Conservation (phyloP, 805 yeast genomes). For the Cyberlindnera xylosilytica region DNA sequence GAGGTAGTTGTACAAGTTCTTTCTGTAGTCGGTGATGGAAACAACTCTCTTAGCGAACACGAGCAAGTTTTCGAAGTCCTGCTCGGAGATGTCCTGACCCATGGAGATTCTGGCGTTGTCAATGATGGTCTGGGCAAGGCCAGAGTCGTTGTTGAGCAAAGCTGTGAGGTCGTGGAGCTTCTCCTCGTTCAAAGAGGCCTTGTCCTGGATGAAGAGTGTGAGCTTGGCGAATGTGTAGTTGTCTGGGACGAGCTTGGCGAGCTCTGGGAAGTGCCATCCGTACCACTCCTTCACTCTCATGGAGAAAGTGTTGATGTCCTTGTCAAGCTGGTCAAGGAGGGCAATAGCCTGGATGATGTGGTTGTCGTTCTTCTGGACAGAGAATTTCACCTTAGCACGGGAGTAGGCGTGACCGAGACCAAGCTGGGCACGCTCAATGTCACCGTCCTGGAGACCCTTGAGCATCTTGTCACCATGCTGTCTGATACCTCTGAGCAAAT, state of each 20-base stretch:
- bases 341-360: conserved; percentile 99
- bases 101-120: conserved; percentile 95
- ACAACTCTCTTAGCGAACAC: conserved; percentile 94
- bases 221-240: conserved; percentile 94
- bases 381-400: conserved; percentile 97
- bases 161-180: conserved; percentile 89
- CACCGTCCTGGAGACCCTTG: conserved; percentile 91
- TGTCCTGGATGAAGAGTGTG: conserved; percentile 80
- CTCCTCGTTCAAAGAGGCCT: conserved; percentile 75
- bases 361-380: conserved; percentile 97
- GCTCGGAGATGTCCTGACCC: conserved; percentile 98
- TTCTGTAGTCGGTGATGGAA: conserved; percentile 86
- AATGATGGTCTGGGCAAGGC: conserved; percentile 83
- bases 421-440: conserved; percentile 94
- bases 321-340: conserved; percentile 90
- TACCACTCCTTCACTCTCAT: conserved; percentile 99
- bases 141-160: conserved; percentile 78
- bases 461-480: conserved; percentile 83
- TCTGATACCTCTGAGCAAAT: conserved; percentile 92
- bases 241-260: conserved; percentile 97
- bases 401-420: conserved; percentile 99
- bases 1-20: conserved; percentile 77
- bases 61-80: conserved; percentile 87
- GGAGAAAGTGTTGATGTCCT: conserved; percentile 95
- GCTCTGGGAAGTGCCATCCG: conserved; percentile 98